Evolutionary conservation across 306 rosid genomes (phyloP).

Genomic region (Ormosia emarginata): DNA sequence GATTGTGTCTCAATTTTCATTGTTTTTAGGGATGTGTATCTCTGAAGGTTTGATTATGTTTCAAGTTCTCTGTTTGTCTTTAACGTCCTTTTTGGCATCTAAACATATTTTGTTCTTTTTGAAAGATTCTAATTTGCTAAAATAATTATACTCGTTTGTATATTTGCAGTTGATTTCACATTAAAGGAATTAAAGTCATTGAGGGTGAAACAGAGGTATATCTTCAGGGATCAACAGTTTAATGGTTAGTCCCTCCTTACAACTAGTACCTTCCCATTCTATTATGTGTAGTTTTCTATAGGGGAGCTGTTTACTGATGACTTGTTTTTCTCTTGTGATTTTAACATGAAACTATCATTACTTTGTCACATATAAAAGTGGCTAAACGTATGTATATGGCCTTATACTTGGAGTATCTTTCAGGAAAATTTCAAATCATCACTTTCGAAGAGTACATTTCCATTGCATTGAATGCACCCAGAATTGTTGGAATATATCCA

Average conservation of each 20-base stretch:
- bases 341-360: background rate
- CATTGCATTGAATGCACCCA: conserved; percentile 76
- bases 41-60: background rate
- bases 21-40: background rate
- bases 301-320: background rate
- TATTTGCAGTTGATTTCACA: conserved; percentile 81
- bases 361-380: background rate
- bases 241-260: conserved; percentile 58
- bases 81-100: background rate
- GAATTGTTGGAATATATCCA: conserved; percentile 96
- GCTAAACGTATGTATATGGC: background rate
- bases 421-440: conserved; percentile 74
- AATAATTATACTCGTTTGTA: background rate
- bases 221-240: conserved; percentile 73
- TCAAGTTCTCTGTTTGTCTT: background rate
- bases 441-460: conserved; percentile 89
- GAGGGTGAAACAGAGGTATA: conserved; percentile 70
- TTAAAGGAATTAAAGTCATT: conserved; percentile 63
- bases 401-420: conserved; percentile 23
- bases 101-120: background rate
- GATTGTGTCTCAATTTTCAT: background rate
- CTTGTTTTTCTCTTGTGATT: conserved; percentile 2
- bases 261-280: background rate
- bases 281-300: background rate
- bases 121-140: background rate